A percentile compares a stretch with the other conserved stretches of the same genome.
Evolutionary conservation across 2,329 filamentous ascomycete genomes (phyloP).

Genomic region (Daldinia sp.): DNA sequence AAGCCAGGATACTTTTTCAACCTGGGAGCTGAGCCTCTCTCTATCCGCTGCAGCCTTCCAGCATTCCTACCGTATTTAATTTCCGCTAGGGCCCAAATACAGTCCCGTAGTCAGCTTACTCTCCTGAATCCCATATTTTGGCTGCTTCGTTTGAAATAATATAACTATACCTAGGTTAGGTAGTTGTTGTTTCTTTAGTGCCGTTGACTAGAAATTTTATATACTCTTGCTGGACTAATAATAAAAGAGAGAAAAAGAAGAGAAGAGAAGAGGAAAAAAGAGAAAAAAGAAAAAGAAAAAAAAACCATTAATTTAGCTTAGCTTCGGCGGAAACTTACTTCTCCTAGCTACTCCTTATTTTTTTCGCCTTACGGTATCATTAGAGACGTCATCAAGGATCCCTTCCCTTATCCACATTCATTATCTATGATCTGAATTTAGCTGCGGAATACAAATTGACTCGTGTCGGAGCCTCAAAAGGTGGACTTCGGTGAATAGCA

Average conservation of each 20-base stretch:
- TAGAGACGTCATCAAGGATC: not conserved
- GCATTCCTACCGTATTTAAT: not conserved
- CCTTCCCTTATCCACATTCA: not conserved
- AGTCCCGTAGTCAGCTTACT: not conserved
- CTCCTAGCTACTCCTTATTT: not conserved
- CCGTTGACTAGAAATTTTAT: not conserved
- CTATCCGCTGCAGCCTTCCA: not conserved
- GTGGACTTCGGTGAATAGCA: conserved; percentile 17
- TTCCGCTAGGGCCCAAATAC: not conserved
- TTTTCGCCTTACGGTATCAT: not conserved
- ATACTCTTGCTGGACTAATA: no score
- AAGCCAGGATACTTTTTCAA: not conserved
- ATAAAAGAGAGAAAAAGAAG: no score
- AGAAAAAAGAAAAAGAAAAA: no score
- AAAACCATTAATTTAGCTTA: not conserved
- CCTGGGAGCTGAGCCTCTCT: not conserved
- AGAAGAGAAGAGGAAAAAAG: no score
- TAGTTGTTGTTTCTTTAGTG: not conserved
- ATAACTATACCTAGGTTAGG: not conserved
- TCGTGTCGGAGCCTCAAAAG: not conserved
- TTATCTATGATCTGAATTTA: no score
- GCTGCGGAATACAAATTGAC: not conserved
- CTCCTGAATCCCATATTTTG: not conserved
- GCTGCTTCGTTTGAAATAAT: not conserved
- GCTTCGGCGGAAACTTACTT: not conserved